Evolutionary conservation across 441 rosid genomes (phyloP), one percentile per base, ranked within the genome.

Genomic region (Hypseocharis bilobata): DNA sequence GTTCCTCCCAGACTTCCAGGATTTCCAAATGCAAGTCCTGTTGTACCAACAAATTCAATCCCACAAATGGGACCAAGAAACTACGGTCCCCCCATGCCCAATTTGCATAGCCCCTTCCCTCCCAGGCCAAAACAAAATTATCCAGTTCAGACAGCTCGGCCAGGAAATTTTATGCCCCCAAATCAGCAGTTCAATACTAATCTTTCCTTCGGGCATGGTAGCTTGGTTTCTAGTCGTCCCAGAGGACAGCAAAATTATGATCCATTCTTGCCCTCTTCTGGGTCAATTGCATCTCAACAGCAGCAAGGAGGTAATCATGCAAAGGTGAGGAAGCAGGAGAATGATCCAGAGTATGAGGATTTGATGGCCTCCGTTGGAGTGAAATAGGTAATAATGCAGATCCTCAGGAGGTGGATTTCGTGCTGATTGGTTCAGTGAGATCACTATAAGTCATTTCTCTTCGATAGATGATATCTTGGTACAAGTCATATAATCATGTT

Each of bases 181-280:
- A 83, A 66, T 40, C 90, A 76, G 16, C 83, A 67, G 49, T 73
- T 80, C 23, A 65, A 51, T 47, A 61, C 32, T 14, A 38, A 45
- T 61, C 69, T 4, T 4, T 40, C 71, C 27, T 65, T 54, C n/a
- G 72, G 65, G 25, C 67, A 73, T 19, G 59, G 71, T 51, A 65
- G 76, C 67, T 66, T 71, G 7, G 64, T 51, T 19, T 54, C 68
- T 27, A 44, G 68, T 42, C 73, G 25, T 55, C 26, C 70, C 6
- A 73, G 83, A 17, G 82, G 81, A 26, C 89, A 69, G 38, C 97
- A 86, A 76, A 75, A 83, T 29, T 93, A 88, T 68, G 97, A 93
- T 72, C 98, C 97, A 22, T 93, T 93, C 64, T 88, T 91, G 13
- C 98, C 97, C 7, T 74, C 92, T 19, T 76, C 85, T 10, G 72